Base-by-base conservation (phyloP, 1,139 yeast species). In the Waltiozyma sp. region DNA sequence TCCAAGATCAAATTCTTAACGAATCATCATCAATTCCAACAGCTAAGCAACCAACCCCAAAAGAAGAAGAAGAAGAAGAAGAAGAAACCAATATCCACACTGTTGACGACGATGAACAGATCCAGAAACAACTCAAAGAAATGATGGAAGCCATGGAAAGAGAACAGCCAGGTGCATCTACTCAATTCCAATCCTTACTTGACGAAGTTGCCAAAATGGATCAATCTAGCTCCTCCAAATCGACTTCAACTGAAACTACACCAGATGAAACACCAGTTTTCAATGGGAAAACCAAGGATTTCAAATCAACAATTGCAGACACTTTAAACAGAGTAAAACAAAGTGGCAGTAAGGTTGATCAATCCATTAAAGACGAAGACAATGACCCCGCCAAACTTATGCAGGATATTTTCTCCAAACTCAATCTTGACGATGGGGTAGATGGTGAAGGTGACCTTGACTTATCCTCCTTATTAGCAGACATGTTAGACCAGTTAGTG, bases 401-500 rank as follows among this genome's bases (percentile, higher is more conserved):
- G 48, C 71, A 73, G 40, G 88, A 72, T 51, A 65, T 78, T 44
- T 59, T 72, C 33, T 60, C 60, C 26, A 69, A 69, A 41, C 48
- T 72, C 42, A 57, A 55, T 8, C 45, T 73, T 40, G 60, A 56
- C 11, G 56, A 50, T 31, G 53, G 15, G 65, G 62, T 4, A 52
- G 41, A n/a, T 7, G 56, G 44, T 9, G 68, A 61, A 8, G 70
- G 62, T 14, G 69, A 62, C 21, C 62, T 77, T 55, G 78, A 75
- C 68, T 70, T 73, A 51, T 73, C 83, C 42, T 77, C 78, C 49
- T 68, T 89, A 39, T 69, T 89, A 49, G 73, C 75, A 24, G 88
- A 84, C 43, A 80, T 89, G 80, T 70, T 91, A 56, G 82, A 80
- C 48, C 93, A 87, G 59, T 72, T 91, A 61, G 77, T 93, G 18